Conservation (phyloP, 1,284 basidiomycete species). For the Golubevia pallescens region DNA sequence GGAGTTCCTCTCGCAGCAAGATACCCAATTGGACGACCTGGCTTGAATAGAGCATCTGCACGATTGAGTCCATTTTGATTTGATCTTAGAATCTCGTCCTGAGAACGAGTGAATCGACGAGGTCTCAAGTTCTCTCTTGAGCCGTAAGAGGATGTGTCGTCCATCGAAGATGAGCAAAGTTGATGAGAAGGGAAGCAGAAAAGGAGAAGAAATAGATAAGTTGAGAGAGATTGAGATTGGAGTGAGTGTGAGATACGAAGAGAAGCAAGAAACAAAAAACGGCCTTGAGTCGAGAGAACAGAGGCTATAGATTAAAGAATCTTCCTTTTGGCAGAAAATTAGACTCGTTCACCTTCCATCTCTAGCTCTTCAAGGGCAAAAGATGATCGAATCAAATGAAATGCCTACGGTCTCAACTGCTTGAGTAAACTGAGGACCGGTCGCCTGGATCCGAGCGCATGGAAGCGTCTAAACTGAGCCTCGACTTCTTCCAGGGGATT, state of each 20-base stretch:
- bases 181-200: slow-evolving; percentile 1
- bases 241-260: background rate
- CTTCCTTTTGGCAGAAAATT: slow-evolving; percentile 50
- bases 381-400: no score
- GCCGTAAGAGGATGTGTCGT: slow-evolving; percentile 4
- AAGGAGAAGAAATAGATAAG: slow-evolving; percentile 10
- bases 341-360: no score
- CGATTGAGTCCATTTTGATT: background rate
- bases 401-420: no score
- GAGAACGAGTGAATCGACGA: background rate
- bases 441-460: no score
- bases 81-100: background rate
- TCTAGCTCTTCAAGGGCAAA: no score
- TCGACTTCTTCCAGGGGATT: no score
- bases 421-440: no score
- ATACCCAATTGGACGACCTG: slow-evolving; percentile 18
- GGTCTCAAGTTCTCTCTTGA: background rate
- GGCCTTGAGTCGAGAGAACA: slow-evolving; percentile 11
- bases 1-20: slow-evolving; percentile 48
- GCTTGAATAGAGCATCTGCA: slow-evolving; percentile 14
- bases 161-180: slow-evolving; percentile 21
- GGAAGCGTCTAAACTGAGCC: no score
- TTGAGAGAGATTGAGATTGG: background rate
- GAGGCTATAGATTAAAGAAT: slow-evolving; percentile 34
- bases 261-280: slow-evolving; percentile 10